A percentile compares a stretch with the other conserved stretches of the same genome.
Conservation (phyloP, 345 rosid species). For the Boechera stricta region DNA sequence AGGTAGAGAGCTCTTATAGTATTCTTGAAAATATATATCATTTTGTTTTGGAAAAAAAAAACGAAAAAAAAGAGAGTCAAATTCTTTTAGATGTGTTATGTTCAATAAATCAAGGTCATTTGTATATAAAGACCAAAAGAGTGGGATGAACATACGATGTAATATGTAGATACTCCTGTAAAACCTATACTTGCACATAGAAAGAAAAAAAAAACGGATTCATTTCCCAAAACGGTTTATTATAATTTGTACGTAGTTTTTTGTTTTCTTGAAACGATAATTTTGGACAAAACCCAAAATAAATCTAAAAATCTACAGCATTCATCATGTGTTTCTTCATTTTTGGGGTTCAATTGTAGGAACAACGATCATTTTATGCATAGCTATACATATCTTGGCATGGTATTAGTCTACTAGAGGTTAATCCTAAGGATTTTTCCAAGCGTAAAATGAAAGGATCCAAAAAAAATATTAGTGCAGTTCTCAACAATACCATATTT, state of each 20-base stretch:
- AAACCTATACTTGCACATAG: slow-evolving; percentile 41
- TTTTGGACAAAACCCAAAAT: not conserved
- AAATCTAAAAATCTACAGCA: not conserved
- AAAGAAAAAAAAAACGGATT: slow-evolving; percentile 22
- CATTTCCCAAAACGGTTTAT: slow-evolving; percentile 21
- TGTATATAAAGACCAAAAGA: slow-evolving; percentile 44
- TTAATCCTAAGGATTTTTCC: not conserved
- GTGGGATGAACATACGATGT: slow-evolving; percentile 38
- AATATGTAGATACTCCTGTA: slow-evolving; percentile 46
- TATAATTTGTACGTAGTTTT: not conserved
- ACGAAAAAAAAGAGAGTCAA: slow-evolving; percentile 27
- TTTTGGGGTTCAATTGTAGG: not conserved
- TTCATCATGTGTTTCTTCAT: not conserved
- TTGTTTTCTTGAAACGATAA: not conserved
- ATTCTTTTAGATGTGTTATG: slow-evolving; percentile 46
- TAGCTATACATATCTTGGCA: not conserved
- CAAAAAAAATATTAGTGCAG: not conserved
- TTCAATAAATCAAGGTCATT: slow-evolving; percentile 42
- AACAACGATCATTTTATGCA: not conserved
- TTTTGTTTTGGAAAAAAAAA: slow-evolving; percentile 19
- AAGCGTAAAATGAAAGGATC: not conserved
- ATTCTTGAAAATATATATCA: slow-evolving; percentile 38
- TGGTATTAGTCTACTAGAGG: not conserved
- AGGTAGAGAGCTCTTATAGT: slow-evolving; percentile 40
- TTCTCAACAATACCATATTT: not conserved